Conservation (phyloP, 176 grass and related monocot genomes). For the Raddia distichophylla region DNA sequence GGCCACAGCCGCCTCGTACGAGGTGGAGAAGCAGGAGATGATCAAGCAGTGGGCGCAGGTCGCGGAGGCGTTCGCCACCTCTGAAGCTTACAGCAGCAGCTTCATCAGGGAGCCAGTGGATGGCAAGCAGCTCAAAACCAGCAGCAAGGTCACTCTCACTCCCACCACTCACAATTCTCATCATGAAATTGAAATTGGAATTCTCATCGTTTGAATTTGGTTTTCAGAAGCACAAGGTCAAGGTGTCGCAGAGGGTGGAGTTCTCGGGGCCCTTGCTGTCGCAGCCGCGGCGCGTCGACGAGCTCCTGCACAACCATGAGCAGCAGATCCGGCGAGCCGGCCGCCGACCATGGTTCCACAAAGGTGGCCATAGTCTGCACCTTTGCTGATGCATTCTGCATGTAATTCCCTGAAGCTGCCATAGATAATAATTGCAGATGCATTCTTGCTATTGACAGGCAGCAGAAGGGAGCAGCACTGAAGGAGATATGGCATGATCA, state of each 20-base stretch:
- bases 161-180: background rate
- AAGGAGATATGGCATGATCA: slow-evolving; percentile 28
- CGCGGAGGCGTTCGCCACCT: slow-evolving; percentile 49
- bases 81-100: slow-evolving; percentile 39
- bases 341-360: slow-evolving; percentile 74
- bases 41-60: slow-evolving; percentile 79
- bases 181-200: background rate
- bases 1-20: slow-evolving; percentile 38
- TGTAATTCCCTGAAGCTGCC: slow-evolving; percentile 4
- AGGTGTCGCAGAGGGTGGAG: slow-evolving; percentile 50
- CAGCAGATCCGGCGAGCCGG: slow-evolving; percentile 61
- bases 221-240: slow-evolving; percentile 58
- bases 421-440: slow-evolving; percentile 6
- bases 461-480: slow-evolving; percentile 48
- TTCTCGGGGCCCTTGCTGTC: slow-evolving; percentile 69
- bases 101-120: slow-evolving; percentile 40
- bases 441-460: slow-evolving; percentile 34
- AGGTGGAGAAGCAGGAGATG: slow-evolving; percentile 59
- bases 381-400: background rate
- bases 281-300: slow-evolving; percentile 65
- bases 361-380: slow-evolving; percentile 38
- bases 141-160: slow-evolving; percentile 26
- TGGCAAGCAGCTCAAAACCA: slow-evolving; percentile 40
- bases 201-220: background rate
- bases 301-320: slow-evolving; percentile 81